phyloP scores from a whole-genome alignment of 1,284 basidiomycete genomes.

The Sporisorium sorghi region DNA sequence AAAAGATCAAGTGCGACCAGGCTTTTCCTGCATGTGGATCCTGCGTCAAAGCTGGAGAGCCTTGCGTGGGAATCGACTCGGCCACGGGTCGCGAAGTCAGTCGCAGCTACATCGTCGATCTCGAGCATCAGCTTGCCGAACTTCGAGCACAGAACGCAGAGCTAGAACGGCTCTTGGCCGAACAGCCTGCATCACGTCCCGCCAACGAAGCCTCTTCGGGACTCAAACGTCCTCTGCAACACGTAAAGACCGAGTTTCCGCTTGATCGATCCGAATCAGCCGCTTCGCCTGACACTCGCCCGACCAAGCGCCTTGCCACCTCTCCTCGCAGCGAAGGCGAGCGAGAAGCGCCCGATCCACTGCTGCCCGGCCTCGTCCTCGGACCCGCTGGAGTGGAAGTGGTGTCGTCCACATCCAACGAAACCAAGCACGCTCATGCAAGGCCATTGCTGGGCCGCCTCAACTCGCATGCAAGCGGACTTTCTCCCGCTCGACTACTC shows the following conservation, averaged over 20 bases:
- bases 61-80: slow-evolving; percentile 50
- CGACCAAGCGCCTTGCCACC: slow-evolving; percentile 24
- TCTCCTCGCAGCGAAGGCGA: slow-evolving; percentile 16
- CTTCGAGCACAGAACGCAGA: slow-evolving; percentile 44
- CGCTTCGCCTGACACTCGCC: slow-evolving; percentile 18
- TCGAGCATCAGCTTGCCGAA: slow-evolving; percentile 44
- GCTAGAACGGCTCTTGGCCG: slow-evolving; percentile 29
- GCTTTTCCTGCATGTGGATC: slow-evolving; percentile 52
- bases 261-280: slow-evolving; percentile 24
- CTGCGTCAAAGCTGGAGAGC: slow-evolving; percentile 51
- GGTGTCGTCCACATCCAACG: slow-evolving; percentile 4
- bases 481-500: slow-evolving; percentile 46
- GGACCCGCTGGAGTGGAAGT: slow-evolving; percentile 39
- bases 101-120: slow-evolving; percentile 49
- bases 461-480: slow-evolving; percentile 46
- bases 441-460: slow-evolving; percentile 33
- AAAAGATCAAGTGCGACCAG: slow-evolving; percentile 56
- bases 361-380: slow-evolving; percentile 33
- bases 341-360: background rate
- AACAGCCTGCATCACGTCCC: slow-evolving; percentile 11
- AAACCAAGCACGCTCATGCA: background rate
- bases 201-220: slow-evolving; percentile 6
- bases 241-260: slow-evolving; percentile 36
- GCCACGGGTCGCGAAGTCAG: slow-evolving; percentile 52
- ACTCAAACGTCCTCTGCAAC: slow-evolving; percentile 36